Evolutionary conservation across 2,329 filamentous ascomycete genomes (phyloP).

Genomic region (Calonectria fujianensis): DNA sequence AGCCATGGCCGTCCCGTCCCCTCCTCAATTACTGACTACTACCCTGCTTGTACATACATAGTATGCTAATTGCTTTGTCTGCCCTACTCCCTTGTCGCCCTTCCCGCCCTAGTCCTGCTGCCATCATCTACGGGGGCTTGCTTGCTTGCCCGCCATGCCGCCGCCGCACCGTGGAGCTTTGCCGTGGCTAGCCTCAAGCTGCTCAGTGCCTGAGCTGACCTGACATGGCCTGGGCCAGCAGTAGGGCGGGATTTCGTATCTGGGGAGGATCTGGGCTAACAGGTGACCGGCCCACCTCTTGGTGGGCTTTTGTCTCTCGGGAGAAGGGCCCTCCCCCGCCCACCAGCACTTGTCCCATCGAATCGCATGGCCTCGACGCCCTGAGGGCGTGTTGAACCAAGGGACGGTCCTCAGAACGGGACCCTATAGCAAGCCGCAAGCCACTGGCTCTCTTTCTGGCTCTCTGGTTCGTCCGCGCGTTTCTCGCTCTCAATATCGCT

Average conservation of each 20-base stretch:
- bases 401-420: constrained; percentile 40
- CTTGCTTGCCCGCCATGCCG: constrained; percentile 39
- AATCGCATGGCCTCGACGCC: constrained; percentile 52
- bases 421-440: constrained; percentile 52
- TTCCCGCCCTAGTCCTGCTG: constrained; percentile 27
- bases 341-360: constrained; percentile 46
- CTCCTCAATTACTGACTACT: constrained; percentile 19
- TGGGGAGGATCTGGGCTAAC: constrained; percentile 55
- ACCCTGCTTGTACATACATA: constrained; percentile 2
- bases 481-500: constrained; percentile 33
- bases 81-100: constrained; percentile 26
- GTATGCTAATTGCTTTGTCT: constrained; percentile 20
- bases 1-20: constrained; percentile 37
- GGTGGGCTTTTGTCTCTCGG: constrained; percentile 49
- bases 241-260: constrained; percentile 49
- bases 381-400: constrained; percentile 41
- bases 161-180: constrained; percentile 39
- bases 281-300: constrained; percentile 52
- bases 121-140: constrained; percentile 24
- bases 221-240: constrained; percentile 34
- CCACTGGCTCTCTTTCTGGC: constrained; percentile 47
- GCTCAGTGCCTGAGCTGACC: constrained; percentile 34
- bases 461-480: constrained; percentile 50
- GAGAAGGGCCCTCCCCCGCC: constrained; percentile 47
- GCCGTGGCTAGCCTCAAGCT: constrained; percentile 44